phyloP scores from a whole-genome alignment of 306 rosid species.

The Cicer arietinum region DNA sequence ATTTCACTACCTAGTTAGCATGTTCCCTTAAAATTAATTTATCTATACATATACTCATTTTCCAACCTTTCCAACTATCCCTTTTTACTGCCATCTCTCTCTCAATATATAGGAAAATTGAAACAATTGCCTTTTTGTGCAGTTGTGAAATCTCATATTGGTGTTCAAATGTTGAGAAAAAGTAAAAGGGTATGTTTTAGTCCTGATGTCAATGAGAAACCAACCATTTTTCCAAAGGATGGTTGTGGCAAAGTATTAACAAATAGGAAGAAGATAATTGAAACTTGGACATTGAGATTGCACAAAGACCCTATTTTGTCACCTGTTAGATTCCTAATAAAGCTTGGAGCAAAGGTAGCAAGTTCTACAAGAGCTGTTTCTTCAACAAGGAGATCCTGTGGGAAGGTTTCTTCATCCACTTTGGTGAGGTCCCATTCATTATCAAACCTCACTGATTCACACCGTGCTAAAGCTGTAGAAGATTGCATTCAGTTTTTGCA shows the following conservation, averaged over 20 bases:
- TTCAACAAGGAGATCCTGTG: slow-evolving; percentile 59
- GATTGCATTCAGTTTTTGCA: slow-evolving; percentile 90
- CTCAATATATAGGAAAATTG: slow-evolving; percentile 26
- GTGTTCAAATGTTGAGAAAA: slow-evolving; percentile 63
- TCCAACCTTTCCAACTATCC: slow-evolving; percentile 45
- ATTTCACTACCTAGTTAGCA: slow-evolving; percentile 25
- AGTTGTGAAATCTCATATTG: background rate
- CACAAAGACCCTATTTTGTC: slow-evolving; percentile 56
- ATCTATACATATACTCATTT: slow-evolving; percentile 35
- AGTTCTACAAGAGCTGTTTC: slow-evolving; percentile 61
- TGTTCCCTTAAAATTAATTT: slow-evolving; percentile 5
- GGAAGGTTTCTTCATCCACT: slow-evolving; percentile 76
- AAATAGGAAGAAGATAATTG: slow-evolving; percentile 54
- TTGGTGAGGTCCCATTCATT: slow-evolving; percentile 70
- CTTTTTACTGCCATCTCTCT: slow-evolving; percentile 34
- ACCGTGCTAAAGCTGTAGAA: slow-evolving; percentile 79
- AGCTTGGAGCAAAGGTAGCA: slow-evolving; percentile 68
- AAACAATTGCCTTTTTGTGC: slow-evolving; percentile 28
- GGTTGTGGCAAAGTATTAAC: slow-evolving; percentile 44
- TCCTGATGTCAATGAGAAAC: slow-evolving; percentile 73
- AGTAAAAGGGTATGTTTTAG: slow-evolving; percentile 72
- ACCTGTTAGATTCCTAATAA: slow-evolving; percentile 61
- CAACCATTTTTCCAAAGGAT: slow-evolving; percentile 57
- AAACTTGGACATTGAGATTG: slow-evolving; percentile 57
- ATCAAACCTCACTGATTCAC: slow-evolving; percentile 73